Base-by-base conservation (phyloP, 2,329 filamentous ascomycete species). In the Colletotrichum coccodes region DNA sequence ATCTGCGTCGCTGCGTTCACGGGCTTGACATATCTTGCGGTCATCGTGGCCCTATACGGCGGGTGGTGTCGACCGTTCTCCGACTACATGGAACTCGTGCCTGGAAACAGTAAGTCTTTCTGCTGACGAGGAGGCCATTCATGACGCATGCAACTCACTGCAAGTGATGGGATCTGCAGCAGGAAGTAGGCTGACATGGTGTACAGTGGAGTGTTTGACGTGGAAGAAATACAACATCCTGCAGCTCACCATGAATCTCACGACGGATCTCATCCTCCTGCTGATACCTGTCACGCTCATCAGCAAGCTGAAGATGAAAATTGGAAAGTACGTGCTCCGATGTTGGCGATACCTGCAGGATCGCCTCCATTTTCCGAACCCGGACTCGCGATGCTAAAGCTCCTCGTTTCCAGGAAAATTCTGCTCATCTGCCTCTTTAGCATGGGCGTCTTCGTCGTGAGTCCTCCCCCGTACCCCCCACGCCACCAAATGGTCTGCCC, bases 51-150 rank as follows among this genome's bases (percentile, higher is more conserved):
- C 2, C 40, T 70, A 3, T 70, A 70, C 11, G 64, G 63, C 21
- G 68, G 68, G 6, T 68, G 64, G 68, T 70, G 68, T 28, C 58
- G 64, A 28, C 68, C 64, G 1, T 70, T 70, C 40, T 63, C 63
- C 8, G 64, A 54, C 14, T 70, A 70, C 23, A 54, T 70, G 8
- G 46, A 68, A 6, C 59, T 70, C 2, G 8, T 30, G 11, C 68
- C 66, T 26, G 28, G 18, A 1, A 66, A 69, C 14, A 23, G 66
- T 60, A 8, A 66, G 66, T 64, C 21, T 14, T 18, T 2, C 36
- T 11, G 4, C 4, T 11, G 26, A 28, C 11, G 3, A 18, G 26
- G 26, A 18, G 30, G 34, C 0, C 18, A 9, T 3, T 9, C 11
- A 26, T 28, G 46, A 11, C 23, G 1, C 4, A 18, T 11, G 6